phyloP scores from a whole-genome alignment of 177 flowering plant genomes.

The Vitis hybrid region DNA sequence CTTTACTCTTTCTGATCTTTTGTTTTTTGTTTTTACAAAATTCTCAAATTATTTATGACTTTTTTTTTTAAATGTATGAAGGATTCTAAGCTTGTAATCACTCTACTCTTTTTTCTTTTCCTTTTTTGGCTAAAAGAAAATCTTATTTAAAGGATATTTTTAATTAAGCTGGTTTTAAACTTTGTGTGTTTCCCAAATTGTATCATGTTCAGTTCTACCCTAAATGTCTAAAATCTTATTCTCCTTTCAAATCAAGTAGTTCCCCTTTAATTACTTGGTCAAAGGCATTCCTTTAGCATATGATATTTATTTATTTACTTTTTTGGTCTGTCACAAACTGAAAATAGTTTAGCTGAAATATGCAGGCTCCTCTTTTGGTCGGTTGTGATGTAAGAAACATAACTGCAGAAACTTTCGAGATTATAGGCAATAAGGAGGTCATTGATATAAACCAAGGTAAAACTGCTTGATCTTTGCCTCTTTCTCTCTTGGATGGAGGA shows the following conservation, averaged over 20 bases:
- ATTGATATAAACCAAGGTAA: constrained; percentile 95
- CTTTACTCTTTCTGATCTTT: not conserved
- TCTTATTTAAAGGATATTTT: too few relatives aligned
- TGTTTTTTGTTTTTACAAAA: not conserved
- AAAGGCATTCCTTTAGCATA: not conserved
- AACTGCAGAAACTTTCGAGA: constrained; percentile 69
- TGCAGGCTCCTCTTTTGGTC: constrained; percentile 90
- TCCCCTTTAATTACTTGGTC: too few relatives aligned
- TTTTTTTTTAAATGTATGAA: not conserved
- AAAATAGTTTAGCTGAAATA: not conserved
- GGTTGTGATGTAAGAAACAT: constrained; percentile 97
- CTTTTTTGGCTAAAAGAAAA: too few relatives aligned
- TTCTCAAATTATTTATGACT: too few relatives aligned
- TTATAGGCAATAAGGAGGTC: constrained; percentile 82
- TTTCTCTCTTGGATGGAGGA: not conserved
- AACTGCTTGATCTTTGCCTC: not conserved
- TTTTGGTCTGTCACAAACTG: constrained; percentile 1
- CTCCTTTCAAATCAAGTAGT: too few relatives aligned
- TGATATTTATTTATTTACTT: not conserved
- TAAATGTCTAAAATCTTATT: too few relatives aligned
- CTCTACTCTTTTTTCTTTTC: too few relatives aligned
- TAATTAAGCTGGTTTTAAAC: too few relatives aligned
- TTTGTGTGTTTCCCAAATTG: too few relatives aligned
- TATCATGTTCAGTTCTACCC: too few relatives aligned
- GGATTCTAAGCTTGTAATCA: too few relatives aligned